phyloP scores from a whole-genome alignment of 495 filamentous ascomycete genomes.

The Parathielavia appendiculata region DNA sequence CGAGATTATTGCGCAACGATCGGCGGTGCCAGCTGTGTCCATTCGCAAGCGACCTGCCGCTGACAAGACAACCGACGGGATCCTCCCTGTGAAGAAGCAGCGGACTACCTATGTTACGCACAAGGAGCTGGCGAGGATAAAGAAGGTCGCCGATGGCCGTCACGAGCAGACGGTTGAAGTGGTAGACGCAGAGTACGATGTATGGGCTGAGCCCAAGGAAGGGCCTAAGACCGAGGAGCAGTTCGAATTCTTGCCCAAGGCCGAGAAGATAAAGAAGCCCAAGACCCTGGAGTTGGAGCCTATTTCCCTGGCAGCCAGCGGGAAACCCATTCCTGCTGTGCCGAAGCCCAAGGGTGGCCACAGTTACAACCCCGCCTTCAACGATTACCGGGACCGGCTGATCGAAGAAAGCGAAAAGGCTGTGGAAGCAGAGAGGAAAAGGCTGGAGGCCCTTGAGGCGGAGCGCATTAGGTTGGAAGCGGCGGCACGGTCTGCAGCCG shows the following conservation, averaged over 20 bases:
- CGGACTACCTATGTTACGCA: slow-evolving; percentile 69
- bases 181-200: slow-evolving; percentile 60
- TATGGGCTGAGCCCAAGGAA: slow-evolving; percentile 62
- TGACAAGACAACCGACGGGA: slow-evolving; percentile 53
- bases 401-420: slow-evolving; percentile 69
- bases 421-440: slow-evolving; percentile 72
- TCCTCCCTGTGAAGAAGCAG: slow-evolving; percentile 68
- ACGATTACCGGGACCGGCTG: slow-evolving; percentile 74
- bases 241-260: slow-evolving; percentile 58
- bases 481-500: slow-evolving; percentile 50
- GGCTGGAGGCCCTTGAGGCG: slow-evolving; percentile 60
- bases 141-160: slow-evolving; percentile 68
- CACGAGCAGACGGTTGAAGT: slow-evolving; percentile 52
- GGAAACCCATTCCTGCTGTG: slow-evolving; percentile 73
- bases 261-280: slow-evolving; percentile 64
- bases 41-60: slow-evolving; percentile 68
- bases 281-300: slow-evolving; percentile 70
- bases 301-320: slow-evolving; percentile 71
- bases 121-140: slow-evolving; percentile 73
- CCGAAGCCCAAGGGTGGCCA: slow-evolving; percentile 69
- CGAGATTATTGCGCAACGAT: slow-evolving; percentile 82
- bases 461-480: slow-evolving; percentile 52
- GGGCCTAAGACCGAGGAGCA: slow-evolving; percentile 43
- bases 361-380: slow-evolving; percentile 86
- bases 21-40: slow-evolving; percentile 70